Base-by-base conservation (phyloP, 176 grass and related monocot species). In the Tillandsia leiboldiana region DNA sequence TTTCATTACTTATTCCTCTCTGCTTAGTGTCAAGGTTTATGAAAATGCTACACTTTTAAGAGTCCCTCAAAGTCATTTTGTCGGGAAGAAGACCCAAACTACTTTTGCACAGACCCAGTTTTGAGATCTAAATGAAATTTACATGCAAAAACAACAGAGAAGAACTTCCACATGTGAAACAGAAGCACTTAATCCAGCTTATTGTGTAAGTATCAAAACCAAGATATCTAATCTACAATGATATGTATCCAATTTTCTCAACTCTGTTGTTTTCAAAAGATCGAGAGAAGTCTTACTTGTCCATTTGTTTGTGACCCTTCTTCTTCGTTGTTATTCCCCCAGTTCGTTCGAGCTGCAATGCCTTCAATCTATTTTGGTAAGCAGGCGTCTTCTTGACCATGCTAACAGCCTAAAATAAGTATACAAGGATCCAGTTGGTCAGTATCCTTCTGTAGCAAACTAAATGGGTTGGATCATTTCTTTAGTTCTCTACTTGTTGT, bases 361-460 rank as follows among this genome's bases (percentile, higher is more conserved):
- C 93, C 81, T 92, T 92, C 61, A 97, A 83, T 73, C 83, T 87
- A 87, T 97, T 97, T 87, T 78, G 92, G 68, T 97, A 97, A 77
- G 93, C 86, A 78, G 93, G 93, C 74, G 89, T 92, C 78, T 91
- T 91, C 66, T 97, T 97, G 33, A 97, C 88, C 85, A 80, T 92
- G 78, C 70, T 78, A 77, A 97, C 72, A 63, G 89, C 86, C 93
- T 97, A 77, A 68, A 83, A 79, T 62, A 84, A 57, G 27, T 26
- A 63, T 26, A 81, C 18, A 28, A 67, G 10, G 66, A 28, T 51
- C 70, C 76, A 12, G 77, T 10, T 51, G 0, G 63, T 74, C 66
- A 59, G 54, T 59, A 17, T 17, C 13, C 13, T 56, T n/a, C 53
- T 3, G 14, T 3, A n/a, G 6, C 53, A 12, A 56, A 56, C 14